Base-by-base conservation (phyloP, 768 basidiomycete species). In the Phaffia australis region DNA sequence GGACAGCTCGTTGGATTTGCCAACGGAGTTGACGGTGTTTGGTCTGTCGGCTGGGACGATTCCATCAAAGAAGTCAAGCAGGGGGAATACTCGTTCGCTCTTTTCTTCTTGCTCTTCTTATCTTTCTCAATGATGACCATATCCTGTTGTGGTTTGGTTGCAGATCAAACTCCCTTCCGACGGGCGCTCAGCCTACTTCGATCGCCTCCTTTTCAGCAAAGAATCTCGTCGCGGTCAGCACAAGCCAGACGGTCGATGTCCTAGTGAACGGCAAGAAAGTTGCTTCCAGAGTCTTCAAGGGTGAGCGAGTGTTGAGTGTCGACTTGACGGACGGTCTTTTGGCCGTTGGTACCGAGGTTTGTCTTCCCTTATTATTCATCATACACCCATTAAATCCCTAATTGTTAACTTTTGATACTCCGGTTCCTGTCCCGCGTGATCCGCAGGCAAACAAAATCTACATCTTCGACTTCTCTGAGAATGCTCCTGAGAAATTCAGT, bases 11-110 rank as follows among this genome's bases (percentile, higher is more conserved):
- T 84, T 0, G 85, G 81, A 0, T 76, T 95, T 56, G 79, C 83
- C 0, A 73, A 79, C 0, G 78, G 79, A 0, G 65, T 75, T 9
- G 83, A 82, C 30, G 83, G 81, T 62, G 78, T 87, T 0, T 86
- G 83, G 71, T 86, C 86, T 25, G 77, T 83, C 19, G 92, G 88
- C 16, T 91, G 83, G 72, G 93, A 95, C 69, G 93, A 95, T 73
- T 51, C 29, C n/a, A 62, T 69, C 30, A 69, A 35, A 55, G 60
- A 62, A 42, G 46, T 67, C 19, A 56, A 46, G 8, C 27, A 25
- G 14, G 42, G 32, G 1, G 66, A 49, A 7, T 63, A 50, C 48
- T 23, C 60, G 66, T 67, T 30, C 29, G 66, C 63, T 9, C 21
- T 18, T 18, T 49, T 46, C 14, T 19, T 29, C 32, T 46, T 42